phyloP scores from a whole-genome alignment of 495 filamentous ascomycete genomes.

The Podospora tetraspora region DNA sequence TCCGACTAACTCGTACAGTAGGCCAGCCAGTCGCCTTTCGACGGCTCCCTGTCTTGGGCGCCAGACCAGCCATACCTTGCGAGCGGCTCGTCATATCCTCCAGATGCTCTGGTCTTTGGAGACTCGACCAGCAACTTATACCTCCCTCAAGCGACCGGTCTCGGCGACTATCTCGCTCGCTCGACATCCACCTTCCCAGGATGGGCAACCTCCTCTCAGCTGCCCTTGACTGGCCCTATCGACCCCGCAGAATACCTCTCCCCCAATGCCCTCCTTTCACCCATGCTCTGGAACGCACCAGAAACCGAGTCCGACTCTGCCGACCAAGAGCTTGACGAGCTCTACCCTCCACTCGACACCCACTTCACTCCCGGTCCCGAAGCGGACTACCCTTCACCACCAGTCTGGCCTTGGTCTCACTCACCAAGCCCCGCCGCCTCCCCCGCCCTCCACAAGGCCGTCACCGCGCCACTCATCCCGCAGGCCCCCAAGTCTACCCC shows the following conservation, averaged over 20 bases:
- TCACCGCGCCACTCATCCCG: not conserved
- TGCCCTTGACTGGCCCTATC: not conserved
- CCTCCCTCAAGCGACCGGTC: not conserved
- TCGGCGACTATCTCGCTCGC: not conserved
- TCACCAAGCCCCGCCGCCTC: not conserved
- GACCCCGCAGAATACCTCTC: not conserved
- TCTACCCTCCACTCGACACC: not conserved
- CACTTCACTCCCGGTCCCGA: not conserved
- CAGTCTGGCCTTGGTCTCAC: constrained; percentile 2
- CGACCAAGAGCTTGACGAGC: not conserved
- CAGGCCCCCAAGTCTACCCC: not conserved
- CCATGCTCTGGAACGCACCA: not conserved
- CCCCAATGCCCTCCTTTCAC: not conserved
- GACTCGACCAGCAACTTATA: not conserved
- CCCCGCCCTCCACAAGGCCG: not conserved
- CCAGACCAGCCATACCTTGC: not conserved
- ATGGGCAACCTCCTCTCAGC: not conserved
- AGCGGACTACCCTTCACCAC: not conserved
- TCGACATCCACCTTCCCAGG: not conserved
- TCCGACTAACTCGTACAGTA: not conserved
- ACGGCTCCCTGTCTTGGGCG: not conserved
- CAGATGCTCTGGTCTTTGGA: not conserved
- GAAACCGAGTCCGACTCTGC: constrained; percentile 7
- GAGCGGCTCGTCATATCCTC: not conserved
- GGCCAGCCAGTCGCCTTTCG: not conserved